Percentiles rank a stretch among this genome's conserved stretches.
phyloP scores from a whole-genome alignment of 495 filamentous ascomycete genomes.

The Terfezia claveryi region DNA sequence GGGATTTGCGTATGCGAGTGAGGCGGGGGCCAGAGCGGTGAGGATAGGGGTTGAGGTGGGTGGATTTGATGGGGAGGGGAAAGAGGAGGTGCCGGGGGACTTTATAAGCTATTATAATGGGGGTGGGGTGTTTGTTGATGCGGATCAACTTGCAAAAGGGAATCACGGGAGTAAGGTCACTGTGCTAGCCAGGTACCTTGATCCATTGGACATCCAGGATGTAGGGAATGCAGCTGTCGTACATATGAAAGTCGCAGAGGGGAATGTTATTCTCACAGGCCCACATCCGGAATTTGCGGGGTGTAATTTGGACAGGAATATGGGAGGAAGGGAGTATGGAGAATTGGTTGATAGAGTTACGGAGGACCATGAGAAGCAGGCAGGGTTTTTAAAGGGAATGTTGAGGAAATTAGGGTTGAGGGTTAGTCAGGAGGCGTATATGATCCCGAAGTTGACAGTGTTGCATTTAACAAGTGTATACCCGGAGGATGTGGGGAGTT shows the following conservation, averaged over 20 bases:
- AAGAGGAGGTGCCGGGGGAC: constrained; percentile 29
- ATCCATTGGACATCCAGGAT: constrained; percentile 52
- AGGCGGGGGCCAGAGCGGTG: constrained; percentile 58
- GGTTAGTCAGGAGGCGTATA: constrained; percentile 42
- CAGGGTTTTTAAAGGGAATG: constrained; percentile 60
- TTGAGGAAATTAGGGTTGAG: constrained; percentile 64
- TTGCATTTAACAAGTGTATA: constrained; percentile 60
- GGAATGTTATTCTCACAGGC: constrained; percentile 56
- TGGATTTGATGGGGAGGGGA: constrained; percentile 25
- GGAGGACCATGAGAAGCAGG: constrained; percentile 47
- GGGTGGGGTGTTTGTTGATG: constrained; percentile 83
- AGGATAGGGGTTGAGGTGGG: constrained; percentile 42
- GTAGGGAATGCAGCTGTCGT: constrained; percentile 58
- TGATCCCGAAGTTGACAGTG: constrained; percentile 61
- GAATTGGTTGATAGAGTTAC: constrained; percentile 44
- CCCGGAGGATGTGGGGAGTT: constrained; percentile 37
- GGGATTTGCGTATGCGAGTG: constrained; percentile 81
- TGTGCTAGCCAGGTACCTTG: constrained; percentile 60
- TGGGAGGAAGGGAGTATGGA: constrained; percentile 40
- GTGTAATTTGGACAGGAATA: constrained; percentile 44
- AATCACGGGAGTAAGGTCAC: constrained; percentile 38
- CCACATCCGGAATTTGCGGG: constrained; percentile 94
- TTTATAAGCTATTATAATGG: constrained; percentile 85
- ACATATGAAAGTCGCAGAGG: constrained; percentile 73
- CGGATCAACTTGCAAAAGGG: constrained; percentile 25